These are phyloP conservation scores for Parachaetomium inaequale DNA, from an alignment of 495 filamentous ascomycete species.

Conservation along the genomic window DNA sequence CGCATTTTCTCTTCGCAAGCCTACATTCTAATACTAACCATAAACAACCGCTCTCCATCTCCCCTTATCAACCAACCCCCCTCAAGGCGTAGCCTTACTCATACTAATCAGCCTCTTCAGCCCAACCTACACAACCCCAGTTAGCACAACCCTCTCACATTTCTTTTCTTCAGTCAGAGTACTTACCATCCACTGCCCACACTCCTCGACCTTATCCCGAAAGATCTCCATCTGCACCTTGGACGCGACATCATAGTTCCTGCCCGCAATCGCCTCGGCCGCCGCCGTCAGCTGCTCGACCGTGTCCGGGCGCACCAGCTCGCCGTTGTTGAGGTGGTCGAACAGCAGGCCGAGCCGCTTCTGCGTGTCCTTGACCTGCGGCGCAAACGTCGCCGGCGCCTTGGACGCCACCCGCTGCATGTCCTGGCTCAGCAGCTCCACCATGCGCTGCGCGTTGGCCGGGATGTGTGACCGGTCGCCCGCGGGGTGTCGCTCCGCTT, in stretches of 20 bases:
- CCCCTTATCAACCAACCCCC: background rate
- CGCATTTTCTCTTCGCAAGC: slow-evolving; percentile 7
- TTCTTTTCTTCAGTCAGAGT: no score
- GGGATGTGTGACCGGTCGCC: slow-evolving; percentile 93
- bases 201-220: slow-evolving; percentile 77
- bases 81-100: slow-evolving; percentile 70
- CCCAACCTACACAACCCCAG: slow-evolving; percentile 59
- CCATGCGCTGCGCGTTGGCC: slow-evolving; percentile 65
- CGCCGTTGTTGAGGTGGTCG: slow-evolving; percentile 94
- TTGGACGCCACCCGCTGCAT: slow-evolving; percentile 82
- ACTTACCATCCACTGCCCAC: slow-evolving; percentile 94
- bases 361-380: slow-evolving; percentile 87
- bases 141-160: no score
- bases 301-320: slow-evolving; percentile 79
- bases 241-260: slow-evolving; percentile 72
- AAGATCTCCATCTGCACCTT: slow-evolving; percentile 77
- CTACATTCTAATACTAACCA: slow-evolving; percentile 9
- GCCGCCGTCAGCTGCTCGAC: slow-evolving; percentile 61
- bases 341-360: slow-evolving; percentile 88
- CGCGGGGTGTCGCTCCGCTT: slow-evolving; percentile 63
- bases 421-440: slow-evolving; percentile 74
- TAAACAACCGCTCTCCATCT: background rate
- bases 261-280: slow-evolving; percentile 61
- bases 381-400: slow-evolving; percentile 75
- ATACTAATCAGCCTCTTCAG: slow-evolving; percentile 89